phyloP scores from a whole-genome alignment of 2,329 filamentous ascomycete species.

The Colletotrichum magnum region DNA sequence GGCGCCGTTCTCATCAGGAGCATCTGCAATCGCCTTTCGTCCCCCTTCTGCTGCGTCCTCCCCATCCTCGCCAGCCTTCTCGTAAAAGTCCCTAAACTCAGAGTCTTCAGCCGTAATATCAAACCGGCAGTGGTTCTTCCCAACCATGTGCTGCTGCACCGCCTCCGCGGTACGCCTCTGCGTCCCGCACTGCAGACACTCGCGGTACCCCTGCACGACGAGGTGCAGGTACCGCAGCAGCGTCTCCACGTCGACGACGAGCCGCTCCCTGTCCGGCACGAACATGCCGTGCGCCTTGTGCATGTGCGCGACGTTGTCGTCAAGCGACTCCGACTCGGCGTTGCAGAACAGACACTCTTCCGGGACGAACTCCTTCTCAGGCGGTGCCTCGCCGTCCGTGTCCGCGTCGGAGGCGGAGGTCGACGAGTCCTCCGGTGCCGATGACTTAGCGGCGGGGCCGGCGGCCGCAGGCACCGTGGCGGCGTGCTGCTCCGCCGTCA shows the following conservation, averaged over 20 bases:
- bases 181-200: conserved; percentile 66
- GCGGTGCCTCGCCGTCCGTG: not conserved
- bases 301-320: conserved; percentile 63
- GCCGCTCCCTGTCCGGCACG: conserved; percentile 53
- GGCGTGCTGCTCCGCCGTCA: conserved; percentile 28
- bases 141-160: conserved; percentile 65
- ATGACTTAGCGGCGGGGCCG: not conserved
- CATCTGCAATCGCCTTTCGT: conserved; percentile 5
- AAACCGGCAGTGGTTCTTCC: conserved; percentile 63
- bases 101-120: conserved; percentile 52
- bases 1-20: conserved; percentile 46
- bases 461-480: not conserved
- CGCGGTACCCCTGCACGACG: conserved; percentile 61
- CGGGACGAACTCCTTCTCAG: conserved; percentile 43
- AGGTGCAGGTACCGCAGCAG: conserved; percentile 64
- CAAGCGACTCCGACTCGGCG: conserved; percentile 46
- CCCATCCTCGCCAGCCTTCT: conserved; percentile 42
- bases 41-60: not conserved
- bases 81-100: conserved; percentile 59
- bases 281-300: conserved; percentile 61
- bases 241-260: conserved; percentile 62
- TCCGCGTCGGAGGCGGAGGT: conserved; percentile 19
- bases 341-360: conserved; percentile 61
- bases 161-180: conserved; percentile 58
- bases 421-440: conserved; percentile 24